Conservation (phyloP, 345 rosid genomes). For the Melaleuca quinquenervia region DNA sequence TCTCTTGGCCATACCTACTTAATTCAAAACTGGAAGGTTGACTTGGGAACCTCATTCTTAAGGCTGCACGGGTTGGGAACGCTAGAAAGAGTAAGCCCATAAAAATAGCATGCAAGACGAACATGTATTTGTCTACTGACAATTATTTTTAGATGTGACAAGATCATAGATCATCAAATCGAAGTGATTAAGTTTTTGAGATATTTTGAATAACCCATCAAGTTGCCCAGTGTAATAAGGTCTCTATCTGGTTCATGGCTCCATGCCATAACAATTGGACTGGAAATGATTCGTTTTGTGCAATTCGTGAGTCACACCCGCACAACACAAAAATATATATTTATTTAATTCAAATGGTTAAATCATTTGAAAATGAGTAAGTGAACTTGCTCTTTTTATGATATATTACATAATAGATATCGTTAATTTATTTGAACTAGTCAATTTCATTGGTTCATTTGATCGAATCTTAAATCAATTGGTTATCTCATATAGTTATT, state of each 20-base stretch:
- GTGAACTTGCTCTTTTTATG: not conserved
- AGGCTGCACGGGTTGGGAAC: too few species aligned
- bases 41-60: too few species aligned
- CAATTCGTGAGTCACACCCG: rapidly evolving
- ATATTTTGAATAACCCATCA: rapidly evolving
- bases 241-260: rapidly evolving
- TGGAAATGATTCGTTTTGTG: not conserved
- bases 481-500: rapidly evolving
- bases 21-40: too few species aligned
- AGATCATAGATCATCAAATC: not conserved
- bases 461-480: rapidly evolving
- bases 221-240: not conserved
- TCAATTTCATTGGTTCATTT: not conserved
- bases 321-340: not conserved
- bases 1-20: too few species aligned
- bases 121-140: not conserved
- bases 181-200: not conserved
- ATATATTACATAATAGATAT: not conserved
- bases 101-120: not conserved
- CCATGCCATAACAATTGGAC: not conserved
- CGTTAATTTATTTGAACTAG: not conserved
- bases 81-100: too few species aligned
- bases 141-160: not conserved
- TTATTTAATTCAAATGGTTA: rapidly evolving
- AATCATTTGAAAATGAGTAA: not conserved